A percentile compares a stretch with the other conserved stretches of the same genome.
These are phyloP conservation scores for Phlebiopsis flavidoalba DNA, from an alignment of 768 basidiomycete species.

Conservation along the genomic window DNA sequence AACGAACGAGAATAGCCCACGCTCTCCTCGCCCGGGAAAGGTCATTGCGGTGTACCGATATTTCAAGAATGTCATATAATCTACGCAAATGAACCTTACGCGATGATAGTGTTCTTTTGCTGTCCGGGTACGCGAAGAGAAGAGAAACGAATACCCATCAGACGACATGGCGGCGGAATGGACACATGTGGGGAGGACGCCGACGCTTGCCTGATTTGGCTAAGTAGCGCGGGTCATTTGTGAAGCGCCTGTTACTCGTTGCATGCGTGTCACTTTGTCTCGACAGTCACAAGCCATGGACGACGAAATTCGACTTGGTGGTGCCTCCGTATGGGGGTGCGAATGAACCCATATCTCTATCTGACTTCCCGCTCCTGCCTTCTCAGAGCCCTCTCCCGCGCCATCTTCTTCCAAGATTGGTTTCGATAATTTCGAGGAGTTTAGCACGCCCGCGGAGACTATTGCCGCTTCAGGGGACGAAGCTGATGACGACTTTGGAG, in stretches of 20 bases:
- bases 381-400: constrained; percentile 22
- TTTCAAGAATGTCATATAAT: constrained; percentile 67
- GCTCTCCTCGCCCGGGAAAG: constrained; percentile 56
- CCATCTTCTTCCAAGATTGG: constrained; percentile 19
- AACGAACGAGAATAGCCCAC: constrained; percentile 71
- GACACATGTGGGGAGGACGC: not conserved
- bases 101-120: constrained; percentile 44
- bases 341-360: constrained; percentile 26
- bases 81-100: constrained; percentile 72
- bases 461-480: constrained; percentile 29
- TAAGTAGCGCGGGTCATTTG: not conserved
- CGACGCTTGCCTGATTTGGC: not conserved
- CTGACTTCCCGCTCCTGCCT: constrained; percentile 27
- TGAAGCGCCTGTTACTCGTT: not conserved
- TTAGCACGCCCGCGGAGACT: constrained; percentile 45
- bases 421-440: constrained; percentile 53
- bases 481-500: constrained; percentile 77
- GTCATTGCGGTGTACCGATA: constrained; percentile 66
- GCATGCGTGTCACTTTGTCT: not conserved
- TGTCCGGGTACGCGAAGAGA: constrained; percentile 60
- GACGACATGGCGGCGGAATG: not conserved
- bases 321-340: constrained; percentile 71
- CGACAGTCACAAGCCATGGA: constrained; percentile 41
- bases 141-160: constrained; percentile 44
- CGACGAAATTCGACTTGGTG: constrained; percentile 69